Percentiles rank a stretch among this genome's conserved stretches.
These are phyloP conservation scores for Ceratocystis lukuohia DNA, from an alignment of 2,329 filamentous ascomycete genomes.

Conservation along the genomic window DNA sequence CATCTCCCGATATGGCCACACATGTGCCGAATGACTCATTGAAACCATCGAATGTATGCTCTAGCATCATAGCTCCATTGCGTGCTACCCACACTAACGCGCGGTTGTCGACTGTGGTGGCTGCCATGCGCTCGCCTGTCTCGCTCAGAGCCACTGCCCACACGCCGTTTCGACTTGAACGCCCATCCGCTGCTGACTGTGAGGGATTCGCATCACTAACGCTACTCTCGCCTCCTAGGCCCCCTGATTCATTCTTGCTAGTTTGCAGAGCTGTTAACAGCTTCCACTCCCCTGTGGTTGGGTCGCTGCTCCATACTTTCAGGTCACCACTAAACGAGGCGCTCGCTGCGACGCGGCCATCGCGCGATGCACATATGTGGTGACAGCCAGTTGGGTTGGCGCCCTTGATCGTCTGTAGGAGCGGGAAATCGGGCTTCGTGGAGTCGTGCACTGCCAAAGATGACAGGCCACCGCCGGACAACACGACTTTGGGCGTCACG, in stretches of 20 bases:
- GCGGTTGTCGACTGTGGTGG: constrained; percentile 50
- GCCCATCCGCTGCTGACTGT: neutral
- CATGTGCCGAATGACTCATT: constrained; percentile 77
- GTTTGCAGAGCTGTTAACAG: constrained; percentile 27
- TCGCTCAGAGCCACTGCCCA: constrained; percentile 83
- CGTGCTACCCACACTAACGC: constrained; percentile 14
- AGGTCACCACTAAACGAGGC: constrained; percentile 83
- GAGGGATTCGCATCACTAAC: constrained; percentile 24
- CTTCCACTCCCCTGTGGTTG: constrained; percentile 39
- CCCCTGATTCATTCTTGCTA: constrained; percentile 29
- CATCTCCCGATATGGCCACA: constrained; percentile 68
- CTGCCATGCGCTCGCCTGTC: constrained; percentile 73
- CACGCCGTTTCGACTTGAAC: constrained; percentile 41
- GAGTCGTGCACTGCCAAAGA: constrained; percentile 71
- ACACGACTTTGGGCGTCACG: constrained; percentile 55
- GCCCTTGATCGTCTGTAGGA: constrained; percentile 63
- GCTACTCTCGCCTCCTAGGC: constrained; percentile 24
- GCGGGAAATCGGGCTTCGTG: constrained; percentile 54
- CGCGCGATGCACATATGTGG: constrained; percentile 59
- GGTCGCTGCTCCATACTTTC: constrained; percentile 61
- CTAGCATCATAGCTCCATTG: constrained; percentile 79
- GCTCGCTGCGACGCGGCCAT: constrained; percentile 62
- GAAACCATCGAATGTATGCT: constrained; percentile 51
- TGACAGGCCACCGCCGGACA: constrained; percentile 77
- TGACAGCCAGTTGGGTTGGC: constrained; percentile 86